Percentiles rank a stretch among this genome's conserved stretches.
These are phyloP conservation scores for Stephania japonica DNA, from an alignment of 164 flowering plant genomes.

Conservation along the genomic window DNA sequence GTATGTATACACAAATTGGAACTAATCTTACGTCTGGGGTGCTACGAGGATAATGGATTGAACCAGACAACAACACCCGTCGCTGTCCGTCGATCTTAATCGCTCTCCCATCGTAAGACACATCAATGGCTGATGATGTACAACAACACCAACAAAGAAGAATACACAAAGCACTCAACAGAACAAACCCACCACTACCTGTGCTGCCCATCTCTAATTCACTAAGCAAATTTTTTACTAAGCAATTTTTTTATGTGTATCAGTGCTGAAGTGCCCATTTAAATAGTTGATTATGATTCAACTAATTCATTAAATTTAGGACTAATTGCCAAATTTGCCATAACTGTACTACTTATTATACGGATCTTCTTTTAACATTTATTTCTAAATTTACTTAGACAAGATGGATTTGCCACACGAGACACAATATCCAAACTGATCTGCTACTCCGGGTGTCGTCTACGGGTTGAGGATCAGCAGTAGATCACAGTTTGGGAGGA, in stretches of 20 bases:
- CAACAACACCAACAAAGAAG: not conserved
- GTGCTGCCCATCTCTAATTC: not conserved
- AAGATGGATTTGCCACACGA: no score
- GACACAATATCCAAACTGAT: no score
- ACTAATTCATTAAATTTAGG: not conserved
- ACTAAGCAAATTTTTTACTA: not conserved
- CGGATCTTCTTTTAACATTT: no score
- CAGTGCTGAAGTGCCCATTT: not conserved
- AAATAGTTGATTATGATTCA: not conserved
- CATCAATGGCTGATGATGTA: not conserved
- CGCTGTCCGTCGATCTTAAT: slow-evolving; percentile 10
- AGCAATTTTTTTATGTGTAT: not conserved
- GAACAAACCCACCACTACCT: not conserved
- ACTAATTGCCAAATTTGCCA: not conserved
- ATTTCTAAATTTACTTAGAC: no score
- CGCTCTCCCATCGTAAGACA: slow-evolving; percentile 7
- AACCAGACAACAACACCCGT: slow-evolving; percentile 9
- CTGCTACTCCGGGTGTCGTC: no score
- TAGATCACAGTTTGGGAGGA: no score
- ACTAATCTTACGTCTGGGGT: slow-evolving; percentile 2
- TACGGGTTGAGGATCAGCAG: no score
- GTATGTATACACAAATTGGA: no score
- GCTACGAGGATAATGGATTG: slow-evolving; percentile 4
- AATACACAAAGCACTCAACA: not conserved
- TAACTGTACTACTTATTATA: no score